phyloP scores from a whole-genome alignment of 2,329 filamentous ascomycete species.

The Sordariomycetes sp. region DNA sequence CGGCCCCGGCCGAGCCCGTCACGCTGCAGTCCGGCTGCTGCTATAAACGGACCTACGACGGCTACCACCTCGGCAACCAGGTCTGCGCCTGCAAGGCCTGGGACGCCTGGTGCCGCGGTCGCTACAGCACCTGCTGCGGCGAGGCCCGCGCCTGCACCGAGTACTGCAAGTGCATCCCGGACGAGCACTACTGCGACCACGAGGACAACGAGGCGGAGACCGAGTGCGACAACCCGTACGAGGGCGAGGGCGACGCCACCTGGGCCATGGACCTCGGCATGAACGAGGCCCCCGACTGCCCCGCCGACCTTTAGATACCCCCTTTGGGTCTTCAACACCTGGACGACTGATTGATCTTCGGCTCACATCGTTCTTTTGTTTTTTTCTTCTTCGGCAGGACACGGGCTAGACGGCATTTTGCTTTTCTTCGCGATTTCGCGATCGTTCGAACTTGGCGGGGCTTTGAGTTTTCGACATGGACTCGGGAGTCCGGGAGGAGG shows the following conservation, averaged over 20 bases:
- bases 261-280: background rate
- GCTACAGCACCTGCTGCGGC: conserved; percentile 1
- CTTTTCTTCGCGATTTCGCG: no score
- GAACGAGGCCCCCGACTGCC: background rate
- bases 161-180: background rate
- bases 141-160: background rate
- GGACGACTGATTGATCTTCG: background rate
- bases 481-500: no score
- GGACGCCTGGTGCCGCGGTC: background rate
- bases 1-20: background rate
- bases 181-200: background rate
- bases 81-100: conserved; percentile 1
- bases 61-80: background rate
- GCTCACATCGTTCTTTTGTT: no score
- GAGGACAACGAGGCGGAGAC: background rate
- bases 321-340: background rate
- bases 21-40: background rate
- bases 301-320: background rate
- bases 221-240: background rate
- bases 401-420: no score
- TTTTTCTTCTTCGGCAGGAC: no score
- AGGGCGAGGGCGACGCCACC: background rate
- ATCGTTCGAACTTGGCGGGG: no score
- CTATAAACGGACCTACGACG: background rate
- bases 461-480: no score